phyloP scores from a whole-genome alignment of 768 basidiomycete genomes.

The Antrodiella citrinella region DNA sequence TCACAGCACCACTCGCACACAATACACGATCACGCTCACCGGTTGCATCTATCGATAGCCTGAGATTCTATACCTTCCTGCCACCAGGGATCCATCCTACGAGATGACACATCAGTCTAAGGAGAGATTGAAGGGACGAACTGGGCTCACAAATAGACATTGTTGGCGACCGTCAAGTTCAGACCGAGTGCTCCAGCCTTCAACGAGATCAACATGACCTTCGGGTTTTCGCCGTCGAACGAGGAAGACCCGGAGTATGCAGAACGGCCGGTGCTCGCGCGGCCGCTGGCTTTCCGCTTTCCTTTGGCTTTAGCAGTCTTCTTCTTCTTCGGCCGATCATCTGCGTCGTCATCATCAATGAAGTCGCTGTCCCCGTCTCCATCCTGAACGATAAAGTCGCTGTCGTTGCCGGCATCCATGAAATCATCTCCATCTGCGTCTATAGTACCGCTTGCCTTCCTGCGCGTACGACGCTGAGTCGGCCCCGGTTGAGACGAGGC shows the following conservation, averaged over 20 bases:
- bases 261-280: background rate
- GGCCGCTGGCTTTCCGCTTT: constrained; percentile 22
- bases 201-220: constrained; percentile 80
- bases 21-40: constrained; percentile 28
- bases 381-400: constrained; percentile 15
- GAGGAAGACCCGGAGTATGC: constrained; percentile 6
- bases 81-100: background rate
- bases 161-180: constrained; percentile 85
- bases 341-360: constrained; percentile 25
- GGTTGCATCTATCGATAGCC: constrained; percentile 74
- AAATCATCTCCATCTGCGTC: background rate
- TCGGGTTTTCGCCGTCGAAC: constrained; percentile 43
- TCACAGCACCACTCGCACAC: background rate
- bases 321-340: constrained; percentile 9
- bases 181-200: constrained; percentile 80
- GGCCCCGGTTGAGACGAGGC: constrained; percentile 8
- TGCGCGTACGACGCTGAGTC: constrained; percentile 1
- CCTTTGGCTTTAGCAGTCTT: constrained; percentile 31
- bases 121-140: too few species aligned
- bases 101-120: too few species aligned
- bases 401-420: constrained; percentile 13
- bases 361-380: constrained; percentile 27
- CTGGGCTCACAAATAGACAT: constrained; percentile 69
- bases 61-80: constrained; percentile 67
- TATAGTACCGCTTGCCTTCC: background rate